A percentile compares a stretch with the other conserved stretches of the same genome.
Evolutionary conservation across 2,329 filamentous ascomycete genomes (phyloP).

Genomic region (Fusarium armeniacum): DNA sequence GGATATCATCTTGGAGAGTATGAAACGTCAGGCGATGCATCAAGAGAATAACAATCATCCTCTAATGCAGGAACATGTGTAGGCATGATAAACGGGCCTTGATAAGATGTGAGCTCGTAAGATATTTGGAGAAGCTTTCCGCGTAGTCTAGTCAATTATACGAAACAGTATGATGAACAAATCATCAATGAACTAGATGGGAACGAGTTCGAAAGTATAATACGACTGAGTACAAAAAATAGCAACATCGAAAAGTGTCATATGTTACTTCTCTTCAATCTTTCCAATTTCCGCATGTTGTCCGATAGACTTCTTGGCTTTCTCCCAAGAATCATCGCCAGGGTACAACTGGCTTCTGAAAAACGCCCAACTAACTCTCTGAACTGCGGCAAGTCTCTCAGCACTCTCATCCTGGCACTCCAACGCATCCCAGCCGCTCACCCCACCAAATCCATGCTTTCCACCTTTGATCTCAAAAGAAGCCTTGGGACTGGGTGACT

Average conservation of each 20-base stretch:
- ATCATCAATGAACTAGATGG: no score
- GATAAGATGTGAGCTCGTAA: fast-evolving
- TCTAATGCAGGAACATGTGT: background rate
- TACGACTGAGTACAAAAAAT: no score
- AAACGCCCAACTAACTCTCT: conserved; percentile 48
- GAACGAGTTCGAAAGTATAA: no score
- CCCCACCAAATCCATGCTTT: conserved; percentile 48
- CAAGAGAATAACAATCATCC: background rate
- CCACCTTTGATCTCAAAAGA: conserved; percentile 42
- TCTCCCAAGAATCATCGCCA: conserved; percentile 38
- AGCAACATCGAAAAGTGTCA: background rate
- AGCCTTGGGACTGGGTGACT: conserved; percentile 38
- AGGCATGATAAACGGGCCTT: fast-evolving
- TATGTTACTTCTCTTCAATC: conserved; percentile 36
- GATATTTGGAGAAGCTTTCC: background rate
- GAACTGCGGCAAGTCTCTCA: conserved; percentile 43
- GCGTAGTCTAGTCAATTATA: background rate
- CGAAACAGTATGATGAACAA: no score
- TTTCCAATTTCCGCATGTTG: conserved; percentile 35
- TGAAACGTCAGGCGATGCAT: background rate
- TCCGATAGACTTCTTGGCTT: conserved; percentile 33
- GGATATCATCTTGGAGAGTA: background rate
- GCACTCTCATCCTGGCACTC: conserved; percentile 47
- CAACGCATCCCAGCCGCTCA: conserved; percentile 48
- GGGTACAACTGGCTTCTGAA: conserved; percentile 44